Base-by-base conservation (phyloP, 2,329 filamentous ascomycete genomes). In the Tetracladium maxilliforme region DNA sequence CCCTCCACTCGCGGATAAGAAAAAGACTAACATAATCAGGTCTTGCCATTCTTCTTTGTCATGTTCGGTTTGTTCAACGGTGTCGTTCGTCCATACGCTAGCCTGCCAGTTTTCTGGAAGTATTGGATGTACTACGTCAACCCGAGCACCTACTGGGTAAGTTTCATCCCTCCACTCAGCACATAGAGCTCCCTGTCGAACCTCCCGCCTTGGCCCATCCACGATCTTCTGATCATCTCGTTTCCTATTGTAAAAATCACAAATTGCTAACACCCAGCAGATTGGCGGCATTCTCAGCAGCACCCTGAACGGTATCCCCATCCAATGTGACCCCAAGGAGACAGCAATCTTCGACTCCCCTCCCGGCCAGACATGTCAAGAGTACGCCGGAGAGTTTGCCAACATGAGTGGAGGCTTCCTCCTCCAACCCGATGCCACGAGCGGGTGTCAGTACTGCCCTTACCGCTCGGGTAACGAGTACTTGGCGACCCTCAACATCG, bases 41-140 rank as follows among this genome's bases (percentile, higher is more conserved):
- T 74, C 13, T 55, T 83, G 5, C 79, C 79, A 1, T 83, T 86
- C 56, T 82, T 86, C 62, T 79, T 86, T 52, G 70, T 84, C 45
- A 72, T 81, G 56, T 74, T 80, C 40, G 64, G 62, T 20, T 49
- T 81, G 14, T 84, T 86, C 60, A 84, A 82, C 52, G 80, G 80
- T 35, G 70, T 86, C 12, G 65, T 86, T 7, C 63, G 75, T 3
- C 70, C 78, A 0, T 84, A 80, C 45, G 37, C 48, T 2, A 52
- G 60, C 32, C 56, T 84, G 16, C 67, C 70, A 1, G 65, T 67
- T 14, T 81, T 83, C 53, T 87, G 74, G 73, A 56, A 60, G 19
- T 79, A 76, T 50, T 81, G 73, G 69, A 25, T 49, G 14, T 54
- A 58, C 35, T 51, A 41, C 15, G n/a, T 73, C 36, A 79, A 75